Conservation (phyloP, 2,329 filamentous ascomycete species). For the Fusarium sp. region DNA sequence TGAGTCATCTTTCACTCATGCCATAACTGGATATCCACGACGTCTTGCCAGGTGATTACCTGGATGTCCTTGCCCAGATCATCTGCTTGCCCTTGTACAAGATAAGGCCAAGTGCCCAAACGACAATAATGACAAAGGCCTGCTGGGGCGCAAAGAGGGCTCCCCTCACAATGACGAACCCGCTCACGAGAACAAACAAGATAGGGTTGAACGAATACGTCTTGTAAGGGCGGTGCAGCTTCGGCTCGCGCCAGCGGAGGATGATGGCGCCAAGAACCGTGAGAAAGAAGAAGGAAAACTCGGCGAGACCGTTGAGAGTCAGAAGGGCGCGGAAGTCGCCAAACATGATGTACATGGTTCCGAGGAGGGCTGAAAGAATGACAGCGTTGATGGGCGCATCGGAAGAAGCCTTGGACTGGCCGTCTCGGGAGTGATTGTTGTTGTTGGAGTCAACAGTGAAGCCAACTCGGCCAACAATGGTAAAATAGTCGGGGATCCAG, state of each 20-base stretch:
- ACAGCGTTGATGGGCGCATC: conserved; percentile 67
- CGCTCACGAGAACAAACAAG: conserved; percentile 67
- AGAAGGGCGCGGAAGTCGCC: conserved; percentile 70
- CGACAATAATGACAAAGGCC: conserved; percentile 60
- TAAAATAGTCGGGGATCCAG: conserved; percentile 61
- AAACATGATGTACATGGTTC: conserved; percentile 67
- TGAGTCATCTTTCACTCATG: neutral
- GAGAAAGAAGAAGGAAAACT: conserved; percentile 73
- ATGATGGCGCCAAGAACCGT: conserved; percentile 69
- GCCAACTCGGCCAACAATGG: conserved; percentile 57
- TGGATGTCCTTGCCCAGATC: neutral
- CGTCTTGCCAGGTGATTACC: neutral
- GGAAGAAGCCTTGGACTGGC: conserved; percentile 39
- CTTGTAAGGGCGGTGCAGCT: conserved; percentile 65
- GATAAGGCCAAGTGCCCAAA: conserved; percentile 61
- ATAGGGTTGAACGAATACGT: conserved; percentile 61
- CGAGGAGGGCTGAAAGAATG: conserved; percentile 59
- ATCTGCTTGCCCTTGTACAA: conserved; percentile 49
- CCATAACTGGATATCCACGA: neutral
- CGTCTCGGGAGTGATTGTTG: neutral
- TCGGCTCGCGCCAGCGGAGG: conserved; percentile 66
- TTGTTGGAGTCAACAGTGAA: conserved; percentile 18
- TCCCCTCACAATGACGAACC: conserved; percentile 68
- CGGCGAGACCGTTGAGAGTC: conserved; percentile 68
- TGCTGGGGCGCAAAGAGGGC: conserved; percentile 68